These are phyloP conservation scores for Trichophyton equinum DNA, from an alignment of 2,329 filamentous ascomycete species.

Conservation along the genomic window DNA sequence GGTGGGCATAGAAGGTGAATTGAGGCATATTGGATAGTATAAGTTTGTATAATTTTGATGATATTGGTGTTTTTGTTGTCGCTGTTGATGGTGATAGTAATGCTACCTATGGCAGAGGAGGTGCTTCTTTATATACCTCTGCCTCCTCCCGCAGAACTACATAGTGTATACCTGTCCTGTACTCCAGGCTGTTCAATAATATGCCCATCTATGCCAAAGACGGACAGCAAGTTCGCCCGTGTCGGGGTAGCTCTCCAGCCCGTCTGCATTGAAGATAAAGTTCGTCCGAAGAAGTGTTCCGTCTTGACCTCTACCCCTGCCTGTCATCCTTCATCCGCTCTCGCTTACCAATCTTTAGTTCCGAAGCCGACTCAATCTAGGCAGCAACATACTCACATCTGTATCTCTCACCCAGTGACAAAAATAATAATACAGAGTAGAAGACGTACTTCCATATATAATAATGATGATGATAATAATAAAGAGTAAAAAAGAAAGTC, in stretches of 20 bases:
- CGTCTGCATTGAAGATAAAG: background rate
- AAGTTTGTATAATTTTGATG: background rate
- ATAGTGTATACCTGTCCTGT: background rate
- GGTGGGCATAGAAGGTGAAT: constrained; percentile 33
- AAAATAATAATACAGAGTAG: background rate
- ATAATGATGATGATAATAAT: background rate
- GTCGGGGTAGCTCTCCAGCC: background rate
- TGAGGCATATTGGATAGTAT: background rate
- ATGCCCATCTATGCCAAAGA: no score
- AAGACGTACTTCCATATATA: no score
- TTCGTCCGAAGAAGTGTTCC: background rate
- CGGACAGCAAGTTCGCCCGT: background rate
- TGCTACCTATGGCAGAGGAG: background rate
- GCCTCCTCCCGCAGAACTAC: background rate
- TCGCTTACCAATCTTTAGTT: no score
- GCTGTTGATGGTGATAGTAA: background rate
- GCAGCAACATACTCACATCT: no score
- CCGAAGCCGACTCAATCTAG: no score
- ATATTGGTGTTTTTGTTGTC: background rate
- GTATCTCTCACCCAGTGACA: background rate
- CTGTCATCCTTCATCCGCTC: no score
- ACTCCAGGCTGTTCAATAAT: no score
- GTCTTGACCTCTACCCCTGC: background rate
- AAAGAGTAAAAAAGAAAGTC: background rate
- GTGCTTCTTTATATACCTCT: background rate